Conservation (phyloP, 345 rosid species). For the Eucalyptus regnans region DNA sequence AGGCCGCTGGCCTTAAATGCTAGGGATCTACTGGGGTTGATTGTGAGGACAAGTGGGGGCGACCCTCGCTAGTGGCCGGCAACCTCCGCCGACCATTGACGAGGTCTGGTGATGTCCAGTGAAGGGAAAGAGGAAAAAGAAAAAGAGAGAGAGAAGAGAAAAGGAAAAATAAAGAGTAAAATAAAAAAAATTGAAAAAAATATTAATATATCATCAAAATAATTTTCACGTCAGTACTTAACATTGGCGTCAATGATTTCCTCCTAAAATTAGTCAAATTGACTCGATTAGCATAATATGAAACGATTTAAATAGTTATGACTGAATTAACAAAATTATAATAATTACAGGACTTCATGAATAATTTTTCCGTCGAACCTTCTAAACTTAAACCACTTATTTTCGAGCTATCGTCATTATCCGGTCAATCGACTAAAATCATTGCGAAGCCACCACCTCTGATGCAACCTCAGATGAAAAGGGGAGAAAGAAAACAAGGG, state of each 20-base stretch:
- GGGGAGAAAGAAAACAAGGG: background rate
- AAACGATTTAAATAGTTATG: too few relatives aligned
- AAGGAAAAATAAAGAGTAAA: background rate
- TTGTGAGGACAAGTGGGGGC: too few relatives aligned
- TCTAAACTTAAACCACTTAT: background rate
- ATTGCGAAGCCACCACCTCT: background rate
- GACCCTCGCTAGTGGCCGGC: too few relatives aligned
- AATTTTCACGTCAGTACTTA: too few relatives aligned
- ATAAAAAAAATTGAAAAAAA: rapidly evolving
- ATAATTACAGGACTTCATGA: background rate
- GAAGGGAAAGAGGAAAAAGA: background rate
- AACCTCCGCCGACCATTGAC: too few relatives aligned
- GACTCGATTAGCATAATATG: background rate
- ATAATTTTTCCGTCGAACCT: rapidly evolving
- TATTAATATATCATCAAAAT: background rate
- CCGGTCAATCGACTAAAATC: background rate
- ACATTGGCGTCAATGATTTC: too few relatives aligned
- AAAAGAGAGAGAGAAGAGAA: background rate
- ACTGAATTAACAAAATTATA: too few relatives aligned
- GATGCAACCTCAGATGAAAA: background rate
- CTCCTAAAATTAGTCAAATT: too few relatives aligned
- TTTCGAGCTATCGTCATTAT: background rate
- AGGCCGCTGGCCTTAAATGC: background rate
- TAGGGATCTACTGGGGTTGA: too few relatives aligned
- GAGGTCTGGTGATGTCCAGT: background rate